Conservation (phyloP, 495 filamentous ascomycete genomes). For the Talaromyces borbonicus region DNA sequence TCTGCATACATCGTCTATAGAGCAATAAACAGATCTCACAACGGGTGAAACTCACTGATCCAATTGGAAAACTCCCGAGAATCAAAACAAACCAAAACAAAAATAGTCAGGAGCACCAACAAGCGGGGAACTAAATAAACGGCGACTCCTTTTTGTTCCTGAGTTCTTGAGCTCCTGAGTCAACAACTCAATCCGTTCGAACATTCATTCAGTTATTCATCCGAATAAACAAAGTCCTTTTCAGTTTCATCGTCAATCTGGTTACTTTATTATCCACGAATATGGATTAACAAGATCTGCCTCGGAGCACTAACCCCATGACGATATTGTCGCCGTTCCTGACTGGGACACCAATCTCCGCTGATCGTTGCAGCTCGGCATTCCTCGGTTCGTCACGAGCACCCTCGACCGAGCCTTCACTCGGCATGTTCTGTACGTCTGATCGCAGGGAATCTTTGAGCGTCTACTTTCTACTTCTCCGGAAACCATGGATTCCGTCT, state of each 20-base stretch:
- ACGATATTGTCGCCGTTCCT: neutral
- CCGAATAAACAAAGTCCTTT: too few species aligned
- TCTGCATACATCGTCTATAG: too few species aligned
- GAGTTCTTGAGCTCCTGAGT: too few species aligned
- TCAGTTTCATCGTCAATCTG: neutral
- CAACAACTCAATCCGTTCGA: too few species aligned
- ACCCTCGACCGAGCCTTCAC: neutral
- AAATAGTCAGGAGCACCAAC: too few species aligned
- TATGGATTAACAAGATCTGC: neutral
- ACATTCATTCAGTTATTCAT: too few species aligned
- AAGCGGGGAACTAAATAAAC: too few species aligned
- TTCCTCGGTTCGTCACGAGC: neutral
- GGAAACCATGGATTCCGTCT: neutral
- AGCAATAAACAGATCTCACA: too few species aligned
- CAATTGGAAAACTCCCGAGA: too few species aligned
- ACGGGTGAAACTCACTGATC: too few species aligned
- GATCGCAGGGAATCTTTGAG: neutral
- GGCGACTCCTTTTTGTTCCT: too few species aligned
- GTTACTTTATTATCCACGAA: neutral
- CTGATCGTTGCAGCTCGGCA: slow-evolving; percentile 3
- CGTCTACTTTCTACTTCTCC: neutral
- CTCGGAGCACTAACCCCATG: slow-evolving; percentile 1
- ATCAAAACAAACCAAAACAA: too few species aligned
- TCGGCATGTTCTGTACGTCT: neutral
- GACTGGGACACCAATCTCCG: neutral